Conservation (phyloP, 139 green algal species). For the Chlorella vulgaris region DNA sequence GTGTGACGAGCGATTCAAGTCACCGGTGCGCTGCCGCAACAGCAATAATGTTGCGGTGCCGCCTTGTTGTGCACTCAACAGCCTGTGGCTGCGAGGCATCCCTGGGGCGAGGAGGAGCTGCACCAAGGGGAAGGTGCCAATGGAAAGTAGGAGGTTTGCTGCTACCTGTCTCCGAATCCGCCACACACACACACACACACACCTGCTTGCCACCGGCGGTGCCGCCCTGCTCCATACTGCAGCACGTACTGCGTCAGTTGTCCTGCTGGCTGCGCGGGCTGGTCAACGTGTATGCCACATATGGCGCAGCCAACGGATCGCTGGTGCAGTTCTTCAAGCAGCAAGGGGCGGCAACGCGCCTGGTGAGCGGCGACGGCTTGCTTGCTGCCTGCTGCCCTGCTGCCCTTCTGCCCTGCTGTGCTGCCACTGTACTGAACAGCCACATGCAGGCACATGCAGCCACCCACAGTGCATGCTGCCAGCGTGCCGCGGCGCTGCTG, state of each 20-base stretch:
- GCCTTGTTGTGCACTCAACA: neutral
- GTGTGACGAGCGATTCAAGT: slow-evolving; percentile 79
- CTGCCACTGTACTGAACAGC: too few relatives aligned
- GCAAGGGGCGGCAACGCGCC: slow-evolving; percentile 40
- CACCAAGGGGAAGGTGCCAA: too few relatives aligned
- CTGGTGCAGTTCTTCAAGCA: slow-evolving; percentile 84
- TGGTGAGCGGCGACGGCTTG: neutral
- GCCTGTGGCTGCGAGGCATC: too few relatives aligned
- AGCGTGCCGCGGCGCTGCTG: too few relatives aligned
- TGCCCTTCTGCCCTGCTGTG: neutral
- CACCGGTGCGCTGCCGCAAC: neutral
- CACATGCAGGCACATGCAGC: too few relatives aligned
- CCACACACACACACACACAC: too few relatives aligned
- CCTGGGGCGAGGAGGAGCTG: too few relatives aligned
- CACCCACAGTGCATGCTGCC: too few relatives aligned
- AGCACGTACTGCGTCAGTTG: slow-evolving; percentile 59
- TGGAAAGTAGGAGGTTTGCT: too few relatives aligned
- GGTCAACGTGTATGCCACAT: slow-evolving; percentile 60
- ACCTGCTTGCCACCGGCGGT: neutral
- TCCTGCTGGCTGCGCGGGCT: slow-evolving; percentile 78
- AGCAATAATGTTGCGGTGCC: too few relatives aligned
- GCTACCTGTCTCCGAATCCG: too few relatives aligned
- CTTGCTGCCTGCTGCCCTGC: neutral
- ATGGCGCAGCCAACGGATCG: slow-evolving; percentile 66
- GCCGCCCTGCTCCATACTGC: neutral